Evolutionary conservation across 2,329 filamentous ascomycete species (phyloP), one percentile per base, ranked within the genome.

Genomic region (Arachnopeziza araneosa): DNA sequence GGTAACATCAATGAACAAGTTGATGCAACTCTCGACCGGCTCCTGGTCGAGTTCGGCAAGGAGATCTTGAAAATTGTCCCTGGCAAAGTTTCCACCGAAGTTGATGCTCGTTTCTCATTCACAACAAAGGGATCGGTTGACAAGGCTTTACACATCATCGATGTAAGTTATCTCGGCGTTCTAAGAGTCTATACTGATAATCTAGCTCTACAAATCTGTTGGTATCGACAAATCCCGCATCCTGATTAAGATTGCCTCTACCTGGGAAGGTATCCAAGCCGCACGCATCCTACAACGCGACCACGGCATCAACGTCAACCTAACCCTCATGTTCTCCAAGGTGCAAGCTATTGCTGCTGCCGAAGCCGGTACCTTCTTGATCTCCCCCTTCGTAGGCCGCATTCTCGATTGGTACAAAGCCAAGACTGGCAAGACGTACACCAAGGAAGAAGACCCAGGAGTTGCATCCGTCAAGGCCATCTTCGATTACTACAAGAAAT

Each of bases 401-500:
- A 99, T 99, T 75, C 90, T 99, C 70, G 95, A 99, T 82, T 99
- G 93, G 93, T 97, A 88, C 90, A 99, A 99, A 91, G 91, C 91
- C 62, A 81, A 87, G 71, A 90, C 87, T 77, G 96, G 96, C 88
- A 93, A 96, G 85, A 90, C 95, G 69, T 99, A 93, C 87, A 73
- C 82, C 75, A 85, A 91, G 77, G 81, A 90, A 78, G 90, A 96
- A 77, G 95, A 99, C 83, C 95, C 95, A 60, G 95, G 95, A 83
- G 95, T 99, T 78, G 85, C 91, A 81, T 93, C 89, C 68, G 95
- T 99, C 74, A 84, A 93, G 84, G 75, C 73, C 78, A 99, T 99
- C 82, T 99, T 89, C 87, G 95, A 99, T 86, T 99, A 99, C 90
- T 99, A 99, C 89, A 99, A 99, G 91, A 98, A 98, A 85, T 91